Base-by-base conservation (phyloP, 2,329 filamentous ascomycete species). In the Davidsoniella australis region DNA sequence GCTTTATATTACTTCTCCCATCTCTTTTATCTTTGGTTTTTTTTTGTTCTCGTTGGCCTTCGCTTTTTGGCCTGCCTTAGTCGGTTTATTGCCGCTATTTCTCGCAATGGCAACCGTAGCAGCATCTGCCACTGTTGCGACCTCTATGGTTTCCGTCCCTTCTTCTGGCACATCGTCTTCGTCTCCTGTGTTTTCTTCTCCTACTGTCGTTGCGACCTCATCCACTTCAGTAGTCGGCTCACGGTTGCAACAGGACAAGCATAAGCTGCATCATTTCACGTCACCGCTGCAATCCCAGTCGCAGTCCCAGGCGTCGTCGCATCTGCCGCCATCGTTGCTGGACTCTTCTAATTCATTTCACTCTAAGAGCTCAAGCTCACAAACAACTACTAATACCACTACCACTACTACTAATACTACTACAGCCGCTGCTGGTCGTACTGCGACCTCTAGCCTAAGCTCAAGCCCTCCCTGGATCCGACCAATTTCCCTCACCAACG, bases 401-500 rank as follows among this genome's bases (percentile, higher is more conserved):
- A 12, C 24, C 23, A n/a, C 6, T 43, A 16, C 18, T 43, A 18
- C n/a, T 18, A 14, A 2, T 8, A 10, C 26, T 48, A 26, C 24
- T 12, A 33, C 41, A 20, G 9, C 16, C 18, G 37, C n/a, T 12
- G 23, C 47, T 20, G 36, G n/a, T 24, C 36, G 41, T 37, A 38
- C 17, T 24, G 14, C 41, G 24, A 23, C 29, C 41, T 29, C 26
- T 40, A 26, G 18, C 40, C 42, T 23, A 44, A 43, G 17, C 18
- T 26, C 45, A 26, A 45, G 16, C 44, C 47, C 41, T 52, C 50
- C 38, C 23, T 52, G 50, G 50, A 49, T 52, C 24, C 37, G 50
- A 36, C 50, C 50, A 42, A 49, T 49, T 43, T 49, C 47, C 26
- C 47, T 52, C 46, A 46, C 45, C 47, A 48, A 45, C 36, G 47